Evolutionary conservation across 495 filamentous ascomycete genomes (phyloP), one percentile per base, ranked within the genome.

Genomic region (Penicillium dipodomyicola): DNA sequence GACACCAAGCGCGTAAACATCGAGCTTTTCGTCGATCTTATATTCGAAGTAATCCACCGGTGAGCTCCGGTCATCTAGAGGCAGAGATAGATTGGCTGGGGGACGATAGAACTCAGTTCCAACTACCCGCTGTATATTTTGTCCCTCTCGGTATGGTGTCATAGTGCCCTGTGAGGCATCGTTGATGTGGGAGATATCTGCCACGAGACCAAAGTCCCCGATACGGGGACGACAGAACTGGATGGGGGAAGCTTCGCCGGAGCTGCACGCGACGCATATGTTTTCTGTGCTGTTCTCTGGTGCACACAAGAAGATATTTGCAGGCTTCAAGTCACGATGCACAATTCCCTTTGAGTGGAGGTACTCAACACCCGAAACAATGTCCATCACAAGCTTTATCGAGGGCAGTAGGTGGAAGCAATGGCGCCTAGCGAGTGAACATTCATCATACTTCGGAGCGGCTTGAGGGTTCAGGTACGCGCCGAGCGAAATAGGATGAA

Each of bases 281-380:
- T 71, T 57, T 35, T 58, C 23, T 7, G 60, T 49, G 12, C 51
- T 58, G 10, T 52, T 64, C 29, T 77, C 74, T 0, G 69, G 64
- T 20, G 61, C 54, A 12, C 69, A 77, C 29, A 88, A 75, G 45
- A 90, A 80, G 11, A 90, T 82, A 51, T 90, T 90, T 15, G 87
- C 87, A 0, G 86, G 87, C 64, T 90, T 90, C 40, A 90, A 68
- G 61, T 90, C 87, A 5, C 87, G 75, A 62, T 90, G 87, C 2
- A 83, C 82, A 57, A 90, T 83, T 5, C 72, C 71, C 23, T 80
- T 76, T 0, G 74, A 71, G 55, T 90, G 87, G 11, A 89, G 70
- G 62, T 89, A 87, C 46, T 84, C 76, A 9, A 90, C 77, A 0
- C 77, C 77, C 1, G 73, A 66, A 39, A 77, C 61, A 29, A 80